Evolutionary conservation across 306 rosid genomes (phyloP).

Genomic region (Castanea crenata): DNA sequence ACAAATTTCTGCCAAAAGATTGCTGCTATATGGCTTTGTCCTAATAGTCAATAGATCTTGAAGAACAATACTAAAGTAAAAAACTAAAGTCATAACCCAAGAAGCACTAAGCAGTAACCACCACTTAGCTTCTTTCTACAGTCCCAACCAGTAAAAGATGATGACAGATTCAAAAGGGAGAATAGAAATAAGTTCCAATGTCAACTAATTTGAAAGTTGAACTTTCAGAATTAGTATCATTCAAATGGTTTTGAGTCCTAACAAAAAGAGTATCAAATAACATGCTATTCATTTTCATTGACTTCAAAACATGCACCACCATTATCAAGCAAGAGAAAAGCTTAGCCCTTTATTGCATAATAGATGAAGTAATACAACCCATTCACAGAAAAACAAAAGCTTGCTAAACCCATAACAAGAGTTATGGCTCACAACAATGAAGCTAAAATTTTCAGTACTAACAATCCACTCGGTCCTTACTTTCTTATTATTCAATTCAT

Average conservation of each 20-base stretch:
- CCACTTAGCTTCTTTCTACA: neutral
- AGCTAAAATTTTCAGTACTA: conserved; percentile 14
- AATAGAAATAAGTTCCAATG: too few species aligned
- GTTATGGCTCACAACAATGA: conserved; percentile 10
- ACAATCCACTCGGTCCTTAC: neutral
- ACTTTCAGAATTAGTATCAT: neutral
- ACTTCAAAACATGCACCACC: neutral
- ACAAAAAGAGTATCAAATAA: neutral
- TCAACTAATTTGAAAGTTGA: neutral
- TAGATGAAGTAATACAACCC: neutral
- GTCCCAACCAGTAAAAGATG: neutral
- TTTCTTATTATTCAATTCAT: neutral
- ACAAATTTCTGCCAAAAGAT: neutral
- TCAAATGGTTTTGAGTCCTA: neutral
- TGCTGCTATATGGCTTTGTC: neutral
- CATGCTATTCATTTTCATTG: neutral
- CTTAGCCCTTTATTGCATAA: neutral
- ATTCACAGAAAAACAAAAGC: neutral
- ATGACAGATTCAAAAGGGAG: neutral
- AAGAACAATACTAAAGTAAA: neutral
- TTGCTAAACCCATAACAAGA: conserved; percentile 15
- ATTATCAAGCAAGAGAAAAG: conserved; percentile 3
- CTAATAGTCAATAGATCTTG: too few species aligned
- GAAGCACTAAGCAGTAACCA: neutral
- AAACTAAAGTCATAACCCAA: neutral